phyloP scores from a whole-genome alignment of 2,329 filamentous ascomycete genomes.

The Ciborinia camelliae region DNA sequence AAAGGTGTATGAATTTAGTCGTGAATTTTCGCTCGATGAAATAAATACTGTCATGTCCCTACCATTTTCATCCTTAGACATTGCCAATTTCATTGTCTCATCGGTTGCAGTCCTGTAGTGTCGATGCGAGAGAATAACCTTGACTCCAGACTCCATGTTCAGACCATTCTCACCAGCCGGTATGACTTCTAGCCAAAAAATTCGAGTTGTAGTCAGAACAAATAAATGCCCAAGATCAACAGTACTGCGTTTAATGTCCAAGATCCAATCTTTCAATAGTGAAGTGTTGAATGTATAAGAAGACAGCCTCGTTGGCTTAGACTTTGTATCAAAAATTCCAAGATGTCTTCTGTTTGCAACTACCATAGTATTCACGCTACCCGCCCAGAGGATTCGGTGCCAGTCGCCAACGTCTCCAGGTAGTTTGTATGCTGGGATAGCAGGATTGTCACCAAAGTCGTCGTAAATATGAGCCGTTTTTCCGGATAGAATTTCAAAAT shows the following conservation, averaged over 20 bases:
- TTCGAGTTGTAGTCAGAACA: constrained; percentile 47
- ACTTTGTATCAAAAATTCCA: constrained; percentile 34
- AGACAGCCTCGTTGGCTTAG: constrained; percentile 25
- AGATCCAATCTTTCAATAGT: constrained; percentile 46
- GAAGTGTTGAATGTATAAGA: constrained; percentile 25
- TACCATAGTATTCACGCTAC: constrained; percentile 45
- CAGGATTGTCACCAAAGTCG: constrained; percentile 19
- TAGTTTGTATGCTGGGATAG: constrained; percentile 4
- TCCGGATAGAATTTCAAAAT: constrained; percentile 23
- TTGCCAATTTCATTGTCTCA: constrained; percentile 42
- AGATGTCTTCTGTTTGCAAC: constrained; percentile 43
- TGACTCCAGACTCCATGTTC: constrained; percentile 20
- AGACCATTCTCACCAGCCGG: constrained; percentile 23
- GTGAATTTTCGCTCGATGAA: constrained; percentile 27
- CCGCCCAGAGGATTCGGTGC: constrained; percentile 48
- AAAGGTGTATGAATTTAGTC: constrained; percentile 36
- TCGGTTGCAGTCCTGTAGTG: constrained; percentile 44
- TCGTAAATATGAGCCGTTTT: constrained; percentile 33
- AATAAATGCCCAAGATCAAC: constrained; percentile 49
- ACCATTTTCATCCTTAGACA: constrained; percentile 33
- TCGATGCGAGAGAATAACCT: constrained; percentile 43
- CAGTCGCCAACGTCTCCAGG: constrained; percentile 41
- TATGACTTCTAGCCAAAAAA: constrained; percentile 36
- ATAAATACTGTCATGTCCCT: constrained; percentile 25
- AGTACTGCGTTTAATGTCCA: constrained; percentile 53